A percentile compares a stretch with the other conserved stretches of the same genome.
Conservation (phyloP, 1,139 yeast genomes). For the Magnusiomyces fungicola region DNA sequence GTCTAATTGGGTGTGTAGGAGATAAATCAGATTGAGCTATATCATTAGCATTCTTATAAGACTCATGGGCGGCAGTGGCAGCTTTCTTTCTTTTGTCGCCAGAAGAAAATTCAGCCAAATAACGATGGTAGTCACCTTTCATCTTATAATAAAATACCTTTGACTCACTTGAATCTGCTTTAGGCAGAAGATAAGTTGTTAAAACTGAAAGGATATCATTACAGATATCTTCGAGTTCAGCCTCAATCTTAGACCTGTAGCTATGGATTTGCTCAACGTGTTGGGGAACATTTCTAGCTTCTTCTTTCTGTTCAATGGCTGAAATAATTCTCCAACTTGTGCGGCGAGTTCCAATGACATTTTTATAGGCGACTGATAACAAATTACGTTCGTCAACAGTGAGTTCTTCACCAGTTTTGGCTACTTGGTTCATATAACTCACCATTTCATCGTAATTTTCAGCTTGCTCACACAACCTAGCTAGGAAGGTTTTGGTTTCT, state of each 20-base stretch:
- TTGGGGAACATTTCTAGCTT: conserved; percentile 79
- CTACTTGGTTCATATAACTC: conserved; percentile 95
- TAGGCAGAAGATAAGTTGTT: conserved; percentile 82
- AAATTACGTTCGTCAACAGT: conserved; percentile 97
- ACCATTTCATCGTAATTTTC: conserved; percentile 99
- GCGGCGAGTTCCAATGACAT: conserved; percentile 98
- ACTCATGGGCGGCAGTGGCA: conserved; percentile 88
- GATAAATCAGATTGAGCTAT: conserved; percentile 97
- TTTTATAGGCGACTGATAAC: conserved; percentile 94
- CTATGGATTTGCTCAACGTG: conserved; percentile 89
- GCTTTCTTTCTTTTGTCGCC: conserved; percentile 93
- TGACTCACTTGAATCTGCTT: conserved; percentile 96
- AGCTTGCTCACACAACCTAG: conserved; percentile 98
- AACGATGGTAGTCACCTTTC: conserved; percentile 99
- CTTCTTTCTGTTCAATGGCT: conserved; percentile 97
- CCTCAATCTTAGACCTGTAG: conserved; percentile 93
- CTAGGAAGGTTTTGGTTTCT: conserved; percentile 96
- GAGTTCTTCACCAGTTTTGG: conserved; percentile 90
- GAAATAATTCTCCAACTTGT: conserved; percentile 99
- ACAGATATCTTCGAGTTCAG: conserved; percentile 89
- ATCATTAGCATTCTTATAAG: conserved; percentile 93
- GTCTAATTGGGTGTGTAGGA: conserved; percentile 98
- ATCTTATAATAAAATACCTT: conserved; percentile 98
- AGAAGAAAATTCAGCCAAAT: conserved; percentile 93
- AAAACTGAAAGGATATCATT: conserved; percentile 87